These are phyloP conservation scores for Penicillium soppii DNA, from an alignment of 495 filamentous ascomycete species.

Conservation along the genomic window DNA sequence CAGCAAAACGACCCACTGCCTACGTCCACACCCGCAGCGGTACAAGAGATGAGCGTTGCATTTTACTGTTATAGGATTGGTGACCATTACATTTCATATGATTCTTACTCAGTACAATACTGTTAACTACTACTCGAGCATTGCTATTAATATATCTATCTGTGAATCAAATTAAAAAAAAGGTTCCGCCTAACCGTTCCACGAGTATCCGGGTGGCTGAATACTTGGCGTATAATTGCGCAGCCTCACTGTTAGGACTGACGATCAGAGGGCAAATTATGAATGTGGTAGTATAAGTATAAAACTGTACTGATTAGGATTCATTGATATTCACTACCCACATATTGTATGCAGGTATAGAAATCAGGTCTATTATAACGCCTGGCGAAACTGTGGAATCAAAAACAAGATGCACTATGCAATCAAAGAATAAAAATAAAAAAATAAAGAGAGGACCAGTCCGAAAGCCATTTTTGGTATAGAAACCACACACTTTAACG, in stretches of 20 bases:
- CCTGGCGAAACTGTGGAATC: too few relatives aligned
- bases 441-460: conserved; percentile 3
- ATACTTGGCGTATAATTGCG: too few relatives aligned
- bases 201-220: not conserved
- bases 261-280: not conserved
- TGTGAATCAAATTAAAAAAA: too few relatives aligned
- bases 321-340: not conserved
- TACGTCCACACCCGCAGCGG: not conserved
- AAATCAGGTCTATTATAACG: conserved; percentile 13
- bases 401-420: too few relatives aligned
- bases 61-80: too few relatives aligned
- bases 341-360: not conserved
- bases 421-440: conserved; percentile 3
- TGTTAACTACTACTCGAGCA: too few relatives aligned
- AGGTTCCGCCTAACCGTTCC: not conserved
- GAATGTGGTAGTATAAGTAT: not conserved
- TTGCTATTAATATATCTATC: too few relatives aligned
- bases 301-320: too few relatives aligned
- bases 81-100: too few relatives aligned
- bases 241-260: too few relatives aligned
- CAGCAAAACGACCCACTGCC: conserved; percentile 4
- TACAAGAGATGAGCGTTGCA: not conserved
- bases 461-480: conserved; percentile 1
- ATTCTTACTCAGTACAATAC: too few relatives aligned
- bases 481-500: conserved; percentile 20